Base-by-base conservation (phyloP, 331 rosid species). In the Rhamnella rubrinervis region DNA sequence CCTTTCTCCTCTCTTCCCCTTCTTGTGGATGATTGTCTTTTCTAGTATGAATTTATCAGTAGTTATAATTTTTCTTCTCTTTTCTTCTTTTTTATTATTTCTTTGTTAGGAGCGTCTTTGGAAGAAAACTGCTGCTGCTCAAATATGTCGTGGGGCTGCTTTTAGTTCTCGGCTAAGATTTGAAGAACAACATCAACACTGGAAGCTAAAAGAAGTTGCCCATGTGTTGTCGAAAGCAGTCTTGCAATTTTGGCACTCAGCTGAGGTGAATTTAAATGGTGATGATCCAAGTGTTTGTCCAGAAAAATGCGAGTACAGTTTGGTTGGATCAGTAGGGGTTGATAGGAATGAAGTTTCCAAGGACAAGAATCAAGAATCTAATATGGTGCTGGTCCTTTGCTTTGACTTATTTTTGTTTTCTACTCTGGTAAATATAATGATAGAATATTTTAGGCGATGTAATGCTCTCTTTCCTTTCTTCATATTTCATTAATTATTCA, bases 41-140 rank as follows among this genome's bases (percentile, higher is more conserved):
- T 68, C 59, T 25, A 46, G 31, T 51, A 28, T 50, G 52, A 55
- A 62, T 13, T n/a, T 31, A 12, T 23, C 7, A 47, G 10, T 52
- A 23, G 53, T n/a, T 55, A 57, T 20, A 11, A 57, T 35, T 23
- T 37, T 20, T 11, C 67, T 46, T 56, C 11, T 10, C 61, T 59
- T 26, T 50, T 40, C 52, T 63, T 68, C 28, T 66, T 55, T n/a
- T 31, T 25, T 28, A 63, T 46, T 37, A 39, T 31, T 2, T 71
- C 23, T 72, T 75, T 78, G 68, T 57, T 77, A 95, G 99, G 99
- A 95, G 85, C 96, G 97, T 71, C 85, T 91, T 59, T 95, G 99
- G 99, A 95, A 92, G 96, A 67, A 81, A 71, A 61, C 93, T 71
- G 93, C 96, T 61, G 96, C 97, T 70, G 91, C 91, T 58, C 96